phyloP scores from a whole-genome alignment of 768 basidiomycete species.

The Suillus tomentosus region DNA sequence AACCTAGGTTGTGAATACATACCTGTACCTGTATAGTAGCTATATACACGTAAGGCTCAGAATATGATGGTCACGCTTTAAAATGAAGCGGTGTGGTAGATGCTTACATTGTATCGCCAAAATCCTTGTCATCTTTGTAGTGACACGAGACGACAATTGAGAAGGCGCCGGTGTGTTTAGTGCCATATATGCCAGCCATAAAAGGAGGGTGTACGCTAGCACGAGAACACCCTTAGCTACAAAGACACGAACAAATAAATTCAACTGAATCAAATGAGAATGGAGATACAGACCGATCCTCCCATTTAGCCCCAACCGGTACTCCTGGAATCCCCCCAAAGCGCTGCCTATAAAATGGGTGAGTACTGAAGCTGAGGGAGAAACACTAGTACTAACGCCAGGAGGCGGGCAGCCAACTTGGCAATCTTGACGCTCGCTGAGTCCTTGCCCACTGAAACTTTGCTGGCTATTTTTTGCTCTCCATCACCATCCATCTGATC shows the following conservation, averaged over 20 bases:
- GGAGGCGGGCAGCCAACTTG: neutral
- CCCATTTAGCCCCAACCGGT: slow-evolving; percentile 24
- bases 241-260: neutral
- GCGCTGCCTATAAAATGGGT: slow-evolving; percentile 16
- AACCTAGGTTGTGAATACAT: neutral
- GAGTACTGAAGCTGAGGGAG: neutral
- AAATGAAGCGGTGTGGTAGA: neutral
- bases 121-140: slow-evolving; percentile 29
- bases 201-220: slow-evolving; percentile 21
- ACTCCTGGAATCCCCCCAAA: slow-evolving; percentile 30
- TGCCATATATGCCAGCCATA: slow-evolving; percentile 27
- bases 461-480: neutral
- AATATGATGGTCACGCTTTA: neutral
- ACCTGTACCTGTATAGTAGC: slow-evolving; percentile 31
- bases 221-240: slow-evolving; percentile 14
- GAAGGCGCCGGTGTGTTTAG: slow-evolving; percentile 8
- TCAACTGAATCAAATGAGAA: neutral
- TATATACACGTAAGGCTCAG: slow-evolving; percentile 13
- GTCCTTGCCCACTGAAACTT: neutral
- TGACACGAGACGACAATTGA: slow-evolving; percentile 24
- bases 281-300: slow-evolving; percentile 18
- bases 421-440: neutral
- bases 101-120: slow-evolving; percentile 28
- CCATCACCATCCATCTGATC: neutral
- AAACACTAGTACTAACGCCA: slow-evolving; percentile 3